Base-by-base conservation (phyloP, 2,329 filamentous ascomycete genomes). In the Chrysoporthe puriensis region DNA sequence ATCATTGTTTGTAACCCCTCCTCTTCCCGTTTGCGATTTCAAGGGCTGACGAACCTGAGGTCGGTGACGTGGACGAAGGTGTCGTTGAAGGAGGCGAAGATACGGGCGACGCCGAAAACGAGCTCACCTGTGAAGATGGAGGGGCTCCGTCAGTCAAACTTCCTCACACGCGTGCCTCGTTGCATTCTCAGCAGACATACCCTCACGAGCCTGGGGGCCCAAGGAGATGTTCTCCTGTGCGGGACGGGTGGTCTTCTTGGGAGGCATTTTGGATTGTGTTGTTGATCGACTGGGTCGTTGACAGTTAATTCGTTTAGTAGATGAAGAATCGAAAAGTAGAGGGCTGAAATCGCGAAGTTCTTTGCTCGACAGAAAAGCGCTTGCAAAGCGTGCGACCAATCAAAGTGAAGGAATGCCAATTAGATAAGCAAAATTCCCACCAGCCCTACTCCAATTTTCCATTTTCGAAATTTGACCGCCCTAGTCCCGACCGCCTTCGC, bases 1-100 rank as follows among this genome's bases (percentile, higher is more conserved):
- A 16, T n/a, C 50, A 7, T 64, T n/a, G 52, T 16, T 34, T 56
- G 18, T 4, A 46, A 21, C 2, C n/a, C 46, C 36, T 69, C 67
- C 56, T 50, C 42, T 63, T 56, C 54, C 59, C 56, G 54, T 67
- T 63, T 64, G 65, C 65, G 59, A 66, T 67, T 73, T 73, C 59
- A 71, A 69, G 63, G 70, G 70, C 63, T 68, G 78, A 88, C 88
- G 82, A 84, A 94, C 91, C 87, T 90, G 83, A 99, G 93, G 97
- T 98, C 96, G 87, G 96, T 99, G 82, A 99, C 93, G 87, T 99
- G 96, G 82, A 99, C 96, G 86, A 94, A 94, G 81, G 91, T 94
- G 79, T 94, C 91, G 86, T 94, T 94, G 89, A 94, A 94, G 74
- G 93, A 97, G 79, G 94, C 94, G 85, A 97, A 96, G 88, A 97